Conservation (phyloP, 768 basidiomycete species). For the Leucosporidium yakuticum region DNA sequence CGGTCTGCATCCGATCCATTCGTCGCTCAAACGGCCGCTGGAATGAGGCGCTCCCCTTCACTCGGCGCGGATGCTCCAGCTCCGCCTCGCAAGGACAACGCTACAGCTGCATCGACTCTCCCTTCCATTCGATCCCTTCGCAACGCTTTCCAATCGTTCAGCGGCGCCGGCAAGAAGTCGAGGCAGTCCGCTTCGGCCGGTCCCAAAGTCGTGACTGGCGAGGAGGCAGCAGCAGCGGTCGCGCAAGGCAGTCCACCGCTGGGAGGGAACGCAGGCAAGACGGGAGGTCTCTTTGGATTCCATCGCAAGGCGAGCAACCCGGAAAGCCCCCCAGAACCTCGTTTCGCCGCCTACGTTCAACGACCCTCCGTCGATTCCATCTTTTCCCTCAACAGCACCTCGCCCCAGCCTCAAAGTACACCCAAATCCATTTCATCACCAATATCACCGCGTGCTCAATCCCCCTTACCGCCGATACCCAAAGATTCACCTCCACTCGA, state of each 20-base stretch:
- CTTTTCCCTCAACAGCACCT: background rate
- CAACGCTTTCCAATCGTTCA: background rate
- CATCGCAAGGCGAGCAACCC: background rate
- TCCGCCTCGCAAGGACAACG: no score
- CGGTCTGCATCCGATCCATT: no score
- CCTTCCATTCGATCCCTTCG: conserved; percentile 13
- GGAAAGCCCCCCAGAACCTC: background rate
- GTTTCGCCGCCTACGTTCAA: background rate
- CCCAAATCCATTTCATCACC: no score
- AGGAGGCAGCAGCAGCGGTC: background rate
- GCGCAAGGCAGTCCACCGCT: background rate
- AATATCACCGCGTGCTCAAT: no score
- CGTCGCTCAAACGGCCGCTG: no score
- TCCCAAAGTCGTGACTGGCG: conserved; percentile 5
- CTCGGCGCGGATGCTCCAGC: no score
- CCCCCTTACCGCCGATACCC: background rate
- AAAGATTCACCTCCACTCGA: background rate
- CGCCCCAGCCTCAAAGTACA: no score
- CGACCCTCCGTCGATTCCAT: background rate
- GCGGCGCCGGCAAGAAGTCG: background rate
- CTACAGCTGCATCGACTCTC: background rate
- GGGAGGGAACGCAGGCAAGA: background rate
- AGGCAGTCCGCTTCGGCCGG: background rate
- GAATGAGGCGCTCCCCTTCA: no score
- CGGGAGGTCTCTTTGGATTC: no score